These are phyloP conservation scores for Talaromyces sp. DNA, from an alignment of 2,329 filamentous ascomycete genomes.

Conservation along the genomic window DNA sequence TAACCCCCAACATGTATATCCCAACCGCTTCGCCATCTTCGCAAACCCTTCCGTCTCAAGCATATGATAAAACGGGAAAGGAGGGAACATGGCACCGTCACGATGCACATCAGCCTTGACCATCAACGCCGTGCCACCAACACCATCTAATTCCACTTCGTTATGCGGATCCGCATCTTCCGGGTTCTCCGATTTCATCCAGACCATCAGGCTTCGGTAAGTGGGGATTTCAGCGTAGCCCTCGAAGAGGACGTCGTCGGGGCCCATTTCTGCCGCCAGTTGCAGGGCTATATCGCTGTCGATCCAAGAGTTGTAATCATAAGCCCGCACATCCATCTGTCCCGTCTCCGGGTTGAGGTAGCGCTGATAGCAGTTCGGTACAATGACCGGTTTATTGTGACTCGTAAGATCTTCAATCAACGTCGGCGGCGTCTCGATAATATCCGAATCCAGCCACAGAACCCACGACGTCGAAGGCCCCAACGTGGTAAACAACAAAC, in stretches of 20 bases:
- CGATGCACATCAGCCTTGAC: constrained; percentile 97
- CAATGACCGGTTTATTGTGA: constrained; percentile 87
- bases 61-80: constrained; percentile 93
- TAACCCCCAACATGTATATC: constrained; percentile 81
- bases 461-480: constrained; percentile 93
- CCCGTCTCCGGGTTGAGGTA: constrained; percentile 73
- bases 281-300: constrained; percentile 78
- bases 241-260: constrained; percentile 89
- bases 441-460: constrained; percentile 90
- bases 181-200: constrained; percentile 55
- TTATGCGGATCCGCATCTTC: constrained; percentile 56
- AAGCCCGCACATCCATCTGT: constrained; percentile 72
- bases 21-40: constrained; percentile 88
- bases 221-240: constrained; percentile 92
- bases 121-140: constrained; percentile 86
- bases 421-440: constrained; percentile 79
- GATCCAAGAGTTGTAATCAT: constrained; percentile 98
- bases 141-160: constrained; percentile 80
- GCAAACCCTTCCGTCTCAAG: constrained; percentile 98
- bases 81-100: constrained; percentile 97
- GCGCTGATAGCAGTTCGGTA: constrained; percentile 92
- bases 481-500: constrained; percentile 89
- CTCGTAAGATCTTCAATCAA: constrained; percentile 88
- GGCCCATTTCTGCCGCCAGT: constrained; percentile 75
- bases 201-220: constrained; percentile 87